Evolutionary conservation across 176 grass and related monocot genomes (phyloP).

Genomic region (Aegilops longissima): DNA sequence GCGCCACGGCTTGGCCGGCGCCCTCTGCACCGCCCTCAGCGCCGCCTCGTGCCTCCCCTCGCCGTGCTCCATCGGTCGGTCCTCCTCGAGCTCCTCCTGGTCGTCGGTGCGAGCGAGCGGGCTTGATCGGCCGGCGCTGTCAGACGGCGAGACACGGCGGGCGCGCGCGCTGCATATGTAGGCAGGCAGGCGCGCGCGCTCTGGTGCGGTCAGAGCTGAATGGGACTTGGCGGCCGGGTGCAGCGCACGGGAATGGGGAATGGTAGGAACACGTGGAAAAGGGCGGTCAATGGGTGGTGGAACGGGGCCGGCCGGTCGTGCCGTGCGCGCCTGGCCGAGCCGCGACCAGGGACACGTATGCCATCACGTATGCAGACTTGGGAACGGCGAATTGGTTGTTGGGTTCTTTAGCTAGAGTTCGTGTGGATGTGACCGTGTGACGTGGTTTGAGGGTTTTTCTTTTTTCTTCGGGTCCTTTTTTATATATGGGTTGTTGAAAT

Average conservation of each 20-base stretch:
- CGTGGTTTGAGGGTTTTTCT: neutral
- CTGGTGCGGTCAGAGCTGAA: neutral
- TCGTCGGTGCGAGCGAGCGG: neutral
- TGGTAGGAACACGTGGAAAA: neutral
- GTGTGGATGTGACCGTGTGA: neutral
- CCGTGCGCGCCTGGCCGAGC: neutral
- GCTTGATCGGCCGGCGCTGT: neutral
- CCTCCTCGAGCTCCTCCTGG: neutral
- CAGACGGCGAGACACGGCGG: neutral
- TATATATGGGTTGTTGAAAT: neutral
- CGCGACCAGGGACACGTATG: neutral
- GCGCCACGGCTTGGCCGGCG: slow-evolving; percentile 26
- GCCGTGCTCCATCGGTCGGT: slow-evolving; percentile 27
- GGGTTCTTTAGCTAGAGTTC: neutral
- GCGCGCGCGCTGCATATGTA: neutral
- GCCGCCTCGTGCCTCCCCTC: slow-evolving; percentile 8
- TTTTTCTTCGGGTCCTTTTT: neutral
- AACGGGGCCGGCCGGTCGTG: neutral
- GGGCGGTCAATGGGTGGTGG: neutral
- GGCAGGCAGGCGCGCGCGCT: neutral
- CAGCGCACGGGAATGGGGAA: neutral
- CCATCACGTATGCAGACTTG: neutral
- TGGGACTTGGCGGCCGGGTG: neutral
- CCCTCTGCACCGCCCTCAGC: slow-evolving; percentile 30
- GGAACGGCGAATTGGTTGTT: neutral